Evolutionary conservation across 345 rosid genomes (phyloP), one percentile per base, ranked within the genome.

Genomic region (Acer yangbiense): DNA sequence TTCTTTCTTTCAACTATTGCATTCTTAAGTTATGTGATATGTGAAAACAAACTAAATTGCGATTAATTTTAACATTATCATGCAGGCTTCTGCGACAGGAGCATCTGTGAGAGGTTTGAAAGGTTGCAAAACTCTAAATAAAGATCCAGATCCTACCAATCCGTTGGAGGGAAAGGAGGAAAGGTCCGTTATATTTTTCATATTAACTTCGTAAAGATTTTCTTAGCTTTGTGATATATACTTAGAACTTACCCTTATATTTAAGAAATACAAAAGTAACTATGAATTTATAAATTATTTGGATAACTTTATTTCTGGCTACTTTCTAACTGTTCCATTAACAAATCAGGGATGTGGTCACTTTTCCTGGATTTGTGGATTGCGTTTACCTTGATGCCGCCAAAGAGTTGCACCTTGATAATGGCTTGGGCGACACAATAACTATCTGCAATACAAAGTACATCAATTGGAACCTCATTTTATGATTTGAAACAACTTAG

Each of bases 331-430:
- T 80, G 68, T 69, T 76, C 29, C 68, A 64, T 65, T 57, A 52
- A 75, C 78, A 76, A 76, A 69, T 52, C 88, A 95, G 98, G 93
- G 99, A 90, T 70, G 85, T 39, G 77, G 86, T 95, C 85, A 88
- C 85, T 23, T 92, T 90, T 82, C 98, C 97, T 75, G 97, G 97
- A 63, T 95, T 95, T 85, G 94, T 95, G 39, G 99, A 95, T 76
- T 90, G 98, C 78, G 66, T 93, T 72, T 95, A 93, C 74, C 94
- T 92, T 70, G 85, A 88, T 84, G 93, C 97, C 48, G 86, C 97
- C 9, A 75, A 66, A 14, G 90, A 85, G 74, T 48, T 95, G 83
- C 87, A 75, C 17, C 91, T 95, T 21, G 92, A 91, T 79, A 95
- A 95, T 86, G 99, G 98, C 68, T 83, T 93, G 90, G 99, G 98